Conservation (phyloP, 2,329 filamentous ascomycete species). For the Nannizziopsis barbatae region DNA sequence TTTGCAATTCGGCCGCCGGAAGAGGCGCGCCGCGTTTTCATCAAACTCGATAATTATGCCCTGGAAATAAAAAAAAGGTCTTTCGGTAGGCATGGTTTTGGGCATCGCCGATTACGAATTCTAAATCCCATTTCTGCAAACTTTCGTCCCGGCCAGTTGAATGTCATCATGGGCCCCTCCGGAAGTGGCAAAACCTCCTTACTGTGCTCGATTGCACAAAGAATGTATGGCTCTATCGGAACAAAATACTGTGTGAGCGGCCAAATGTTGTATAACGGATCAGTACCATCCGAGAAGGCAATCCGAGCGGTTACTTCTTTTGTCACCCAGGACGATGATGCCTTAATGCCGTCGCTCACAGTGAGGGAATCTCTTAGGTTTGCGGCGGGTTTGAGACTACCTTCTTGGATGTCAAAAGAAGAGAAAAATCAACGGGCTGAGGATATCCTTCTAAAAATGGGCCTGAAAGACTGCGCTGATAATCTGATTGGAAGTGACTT, state of each 20-base stretch:
- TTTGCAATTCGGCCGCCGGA: constrained; percentile 45
- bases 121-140: constrained; percentile 55
- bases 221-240: constrained; percentile 50
- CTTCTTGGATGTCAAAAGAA: constrained; percentile 55
- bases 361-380: constrained; percentile 64
- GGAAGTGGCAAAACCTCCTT: constrained; percentile 67
- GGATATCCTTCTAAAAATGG: constrained; percentile 62
- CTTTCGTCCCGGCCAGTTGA: constrained; percentile 57
- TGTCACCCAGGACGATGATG: constrained; percentile 68
- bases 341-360: constrained; percentile 60
- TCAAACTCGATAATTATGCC: constrained; percentile 53
- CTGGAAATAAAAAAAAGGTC: constrained; percentile 54
- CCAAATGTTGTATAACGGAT: constrained; percentile 57
- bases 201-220: constrained; percentile 59
- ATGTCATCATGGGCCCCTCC: constrained; percentile 71
- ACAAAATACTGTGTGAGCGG: constrained; percentile 54
- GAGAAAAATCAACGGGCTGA: constrained; percentile 60
- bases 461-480: constrained; percentile 65
- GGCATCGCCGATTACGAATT: constrained; percentile 38
- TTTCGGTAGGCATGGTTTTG: constrained; percentile 35
- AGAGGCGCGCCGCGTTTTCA: constrained; percentile 50
- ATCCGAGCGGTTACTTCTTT: constrained; percentile 63
- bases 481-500: constrained; percentile 61
- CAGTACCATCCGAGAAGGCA: constrained; percentile 55
- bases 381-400: constrained; percentile 59